Base-by-base conservation (phyloP, 345 rosid species). In the Psidium friedrichsthalianum region DNA sequence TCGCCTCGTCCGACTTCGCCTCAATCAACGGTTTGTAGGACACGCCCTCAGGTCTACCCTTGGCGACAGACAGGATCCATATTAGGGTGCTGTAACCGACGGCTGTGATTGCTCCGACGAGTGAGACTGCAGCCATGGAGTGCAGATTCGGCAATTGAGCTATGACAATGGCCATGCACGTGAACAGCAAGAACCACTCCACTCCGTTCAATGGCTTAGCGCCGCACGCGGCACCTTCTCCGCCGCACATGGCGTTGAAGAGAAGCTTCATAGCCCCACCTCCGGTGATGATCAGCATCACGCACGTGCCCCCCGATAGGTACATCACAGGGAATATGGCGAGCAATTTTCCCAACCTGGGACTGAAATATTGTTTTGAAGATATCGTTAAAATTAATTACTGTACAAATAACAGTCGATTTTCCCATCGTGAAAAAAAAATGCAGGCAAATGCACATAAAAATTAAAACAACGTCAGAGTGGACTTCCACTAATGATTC, bases 301-400 rank as follows among this genome's bases (percentile, higher is more conserved):
- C 92, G 29, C 93, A 92, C 4, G 95, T 69, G 6, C 95, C 95
- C 1, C 95, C 93, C 9, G 96, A 94, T 22, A 94, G 89, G 83
- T 92, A 94, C 93, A 94, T 90, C 7, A 92, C 91, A 4, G 96
- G 96, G 83, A 92, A 92, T 32, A 93, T 69, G 11, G 89, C 91
- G 0, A 93, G 86, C 51, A 90, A 18, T 47, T 93, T 94, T 51
- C 95, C 96, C 1, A 90, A 82, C 86, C 85, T 90, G 56, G 90
- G 90, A 64, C 96, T 93, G 82, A 1, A 54, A 22, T 51, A 13
- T 11, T 3, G 27, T 59, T 59, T 11, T 1, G 25, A n/a, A 57
- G 36, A 82, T 22, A 15, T 49, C 14, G 44, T 12, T 40, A 40
- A 32, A 32, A 42, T 36, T 36, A 36, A 36, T 36, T 36, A 36